These are phyloP conservation scores for Debaryomyces subglobosus DNA, from an alignment of 1,139 yeast species.

Conservation along the genomic window DNA sequence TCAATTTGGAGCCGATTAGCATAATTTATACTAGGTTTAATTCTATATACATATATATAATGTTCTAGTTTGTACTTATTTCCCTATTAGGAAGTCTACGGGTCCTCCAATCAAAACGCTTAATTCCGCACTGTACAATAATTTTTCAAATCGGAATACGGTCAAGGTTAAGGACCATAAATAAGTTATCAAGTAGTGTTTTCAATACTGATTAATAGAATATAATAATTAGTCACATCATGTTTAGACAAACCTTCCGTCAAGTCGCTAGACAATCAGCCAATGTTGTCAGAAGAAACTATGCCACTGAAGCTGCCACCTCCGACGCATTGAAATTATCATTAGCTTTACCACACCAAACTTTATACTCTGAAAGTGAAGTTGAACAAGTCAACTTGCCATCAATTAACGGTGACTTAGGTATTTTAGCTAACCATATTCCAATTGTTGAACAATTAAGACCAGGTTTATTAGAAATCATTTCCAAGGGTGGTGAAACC, in stretches of 20 bases:
- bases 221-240: conserved; percentile 23
- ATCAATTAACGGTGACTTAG: conserved; percentile 94
- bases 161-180: conserved; percentile 4
- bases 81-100: conserved; percentile 34
- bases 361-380: conserved; percentile 53
- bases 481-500: conserved; percentile 73
- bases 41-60: neutral
- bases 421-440: conserved; percentile 97
- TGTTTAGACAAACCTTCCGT: conserved; percentile 74
- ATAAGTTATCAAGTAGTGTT: conserved; percentile 2
- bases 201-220: conserved; percentile 4
- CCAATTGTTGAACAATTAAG: conserved; percentile 96
- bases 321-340: conserved; percentile 85
- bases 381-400: conserved; percentile 95
- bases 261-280: conserved; percentile 67
- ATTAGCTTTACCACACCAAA: conserved; percentile 87
- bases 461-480: conserved; percentile 94
- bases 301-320: conserved; percentile 82
- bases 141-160: conserved; percentile 15
- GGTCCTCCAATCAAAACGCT: conserved; percentile 32
- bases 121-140: conserved; percentile 10
- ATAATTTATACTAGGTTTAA: neutral
- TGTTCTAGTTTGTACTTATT: conserved; percentile 11
- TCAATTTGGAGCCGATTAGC: conserved; percentile 44
- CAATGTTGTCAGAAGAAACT: conserved; percentile 71